These are phyloP conservation scores for Aureobasidium mangrovei DNA, from an alignment of 2,329 filamentous ascomycete genomes.

Conservation along the genomic window DNA sequence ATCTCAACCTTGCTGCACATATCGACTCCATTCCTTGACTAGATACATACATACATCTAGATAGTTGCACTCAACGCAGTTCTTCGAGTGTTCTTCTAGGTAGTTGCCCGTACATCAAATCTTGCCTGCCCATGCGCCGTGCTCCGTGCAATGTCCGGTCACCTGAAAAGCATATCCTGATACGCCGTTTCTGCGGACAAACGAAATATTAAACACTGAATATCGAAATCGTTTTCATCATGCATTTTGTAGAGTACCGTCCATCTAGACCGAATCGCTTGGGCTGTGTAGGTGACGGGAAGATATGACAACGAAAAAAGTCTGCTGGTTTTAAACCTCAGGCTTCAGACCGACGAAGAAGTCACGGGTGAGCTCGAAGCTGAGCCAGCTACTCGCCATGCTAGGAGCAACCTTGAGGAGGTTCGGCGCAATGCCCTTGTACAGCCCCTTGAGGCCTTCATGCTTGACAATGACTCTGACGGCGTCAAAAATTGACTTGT, in stretches of 20 bases:
- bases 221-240: conserved; percentile 2
- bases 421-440: conserved; percentile 94
- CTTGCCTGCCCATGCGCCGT: not conserved
- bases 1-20: too few relatives aligned
- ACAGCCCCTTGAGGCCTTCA: conserved; percentile 77
- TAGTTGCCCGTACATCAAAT: not conserved
- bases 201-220: not conserved
- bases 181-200: not conserved
- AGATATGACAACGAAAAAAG: not conserved
- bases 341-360: conserved; percentile 52
- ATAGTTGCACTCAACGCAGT: not conserved
- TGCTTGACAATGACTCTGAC: conserved; percentile 70
- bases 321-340: not conserved
- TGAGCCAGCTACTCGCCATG: conserved; percentile 98
- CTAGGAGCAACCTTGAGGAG: conserved; percentile 94
- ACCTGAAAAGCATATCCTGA: conserved; percentile 1
- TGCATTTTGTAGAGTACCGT: conserved; percentile 1
- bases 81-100: not conserved
- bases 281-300: not conserved
- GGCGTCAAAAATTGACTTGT: conserved; percentile 78
- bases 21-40: too few relatives aligned
- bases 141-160: conserved; percentile 8
- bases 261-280: not conserved
- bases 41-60: too few relatives aligned
- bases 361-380: conserved; percentile 89